Evolutionary conservation across 2,329 filamentous ascomycete species (phyloP).

Genomic region (Rhinocladiella mackenziei): DNA sequence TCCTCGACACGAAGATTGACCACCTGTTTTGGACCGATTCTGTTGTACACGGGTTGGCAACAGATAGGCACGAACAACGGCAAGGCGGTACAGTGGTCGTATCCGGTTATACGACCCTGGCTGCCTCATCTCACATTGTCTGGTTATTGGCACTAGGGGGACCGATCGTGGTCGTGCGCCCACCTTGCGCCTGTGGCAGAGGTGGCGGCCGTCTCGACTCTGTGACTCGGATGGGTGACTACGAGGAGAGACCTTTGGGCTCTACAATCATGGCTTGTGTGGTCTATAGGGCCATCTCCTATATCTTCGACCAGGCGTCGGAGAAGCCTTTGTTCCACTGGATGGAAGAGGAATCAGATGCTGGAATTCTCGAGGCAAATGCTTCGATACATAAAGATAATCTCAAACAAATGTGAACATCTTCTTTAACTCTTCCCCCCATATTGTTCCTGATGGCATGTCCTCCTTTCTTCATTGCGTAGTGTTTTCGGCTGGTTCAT

Average conservation of each 20-base stretch:
- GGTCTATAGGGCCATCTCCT: constrained; percentile 53
- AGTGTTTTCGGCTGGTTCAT: no score
- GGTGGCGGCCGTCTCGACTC: constrained; percentile 35
- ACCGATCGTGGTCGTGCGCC: constrained; percentile 12
- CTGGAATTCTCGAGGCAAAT: constrained; percentile 35
- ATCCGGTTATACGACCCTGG: constrained; percentile 38
- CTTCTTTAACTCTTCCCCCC: constrained; percentile 15
- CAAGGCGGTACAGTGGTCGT: constrained; percentile 28
- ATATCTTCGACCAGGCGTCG: constrained; percentile 48
- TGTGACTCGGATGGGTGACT: constrained; percentile 31
- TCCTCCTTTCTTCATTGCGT: no score
- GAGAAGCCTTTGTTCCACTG: constrained; percentile 37
- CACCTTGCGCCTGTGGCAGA: constrained; percentile 32
- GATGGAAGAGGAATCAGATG: constrained; percentile 48
- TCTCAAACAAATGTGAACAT: constrained; percentile 34
- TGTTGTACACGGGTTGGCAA: constrained; percentile 37
- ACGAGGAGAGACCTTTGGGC: constrained; percentile 2
- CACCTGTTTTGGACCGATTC: constrained; percentile 8
- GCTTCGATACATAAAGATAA: constrained; percentile 40
- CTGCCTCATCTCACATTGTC: constrained; percentile 26
- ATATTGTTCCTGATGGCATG: no score
- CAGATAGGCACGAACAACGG: constrained; percentile 26
- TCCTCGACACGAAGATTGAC: constrained; percentile 2
- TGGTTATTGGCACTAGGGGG: constrained; percentile 6
- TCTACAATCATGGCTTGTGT: constrained; percentile 14